phyloP scores from a whole-genome alignment of 306 rosid genomes.

The Trichosanthes cucumerina region DNA sequence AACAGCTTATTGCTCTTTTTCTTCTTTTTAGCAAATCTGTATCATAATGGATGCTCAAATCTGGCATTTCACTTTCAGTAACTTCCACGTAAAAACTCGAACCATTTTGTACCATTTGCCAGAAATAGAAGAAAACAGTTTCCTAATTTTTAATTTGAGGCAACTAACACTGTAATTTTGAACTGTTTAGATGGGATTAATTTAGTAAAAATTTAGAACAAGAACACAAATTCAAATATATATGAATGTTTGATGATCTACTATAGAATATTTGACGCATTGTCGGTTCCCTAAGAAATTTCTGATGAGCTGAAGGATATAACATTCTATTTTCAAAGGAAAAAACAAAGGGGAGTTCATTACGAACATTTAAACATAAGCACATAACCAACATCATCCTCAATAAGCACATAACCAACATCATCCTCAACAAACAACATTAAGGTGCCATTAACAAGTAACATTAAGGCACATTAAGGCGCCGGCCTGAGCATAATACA shows the following conservation, averaged over 20 bases:
- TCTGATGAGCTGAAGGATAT: background rate
- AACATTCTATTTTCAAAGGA: background rate
- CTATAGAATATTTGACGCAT: background rate
- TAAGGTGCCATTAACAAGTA: too few relatives aligned
- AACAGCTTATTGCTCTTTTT: constrained; percentile 4
- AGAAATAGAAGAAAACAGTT: constrained; percentile 9
- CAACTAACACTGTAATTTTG: background rate
- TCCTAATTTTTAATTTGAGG: background rate
- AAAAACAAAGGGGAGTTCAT: background rate
- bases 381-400: background rate
- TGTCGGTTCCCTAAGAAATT: background rate
- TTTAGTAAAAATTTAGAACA: background rate
- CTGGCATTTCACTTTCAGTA: background rate
- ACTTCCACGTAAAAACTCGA: background rate
- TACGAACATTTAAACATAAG: background rate
- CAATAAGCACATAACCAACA: background rate
- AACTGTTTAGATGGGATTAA: background rate
- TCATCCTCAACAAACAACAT: background rate
- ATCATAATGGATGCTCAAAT: constrained; percentile 2
- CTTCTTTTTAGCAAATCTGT: constrained; percentile 1
- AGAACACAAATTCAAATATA: background rate
- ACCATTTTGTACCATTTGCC: constrained; percentile 7
- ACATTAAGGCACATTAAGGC: too few relatives aligned
- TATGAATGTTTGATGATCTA: background rate
- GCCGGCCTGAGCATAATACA: too few relatives aligned